Conservation (phyloP, 805 yeast genomes). For the Suhomyces sp. region DNA sequence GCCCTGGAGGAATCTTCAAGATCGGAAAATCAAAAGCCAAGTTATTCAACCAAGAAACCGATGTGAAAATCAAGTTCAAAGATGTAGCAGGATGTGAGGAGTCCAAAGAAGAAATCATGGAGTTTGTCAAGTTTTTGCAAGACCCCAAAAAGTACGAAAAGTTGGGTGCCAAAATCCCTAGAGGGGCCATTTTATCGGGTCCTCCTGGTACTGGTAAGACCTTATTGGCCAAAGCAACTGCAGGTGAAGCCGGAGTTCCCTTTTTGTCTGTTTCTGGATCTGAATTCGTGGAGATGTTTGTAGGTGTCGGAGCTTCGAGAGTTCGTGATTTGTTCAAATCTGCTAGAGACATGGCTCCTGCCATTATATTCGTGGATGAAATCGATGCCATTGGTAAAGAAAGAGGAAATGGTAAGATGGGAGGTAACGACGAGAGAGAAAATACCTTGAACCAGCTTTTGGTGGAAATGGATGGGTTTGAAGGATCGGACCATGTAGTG, state of each 20-base stretch:
- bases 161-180: slow-evolving; percentile 89
- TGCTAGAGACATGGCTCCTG: slow-evolving; percentile 87
- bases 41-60: slow-evolving; percentile 77
- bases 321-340: slow-evolving; percentile 89
- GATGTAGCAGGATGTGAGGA: slow-evolving; percentile 96
- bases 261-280: slow-evolving; percentile 90
- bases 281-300: slow-evolving; percentile 96
- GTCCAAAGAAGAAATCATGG: slow-evolving; percentile 94
- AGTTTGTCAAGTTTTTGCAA: slow-evolving; percentile 85
- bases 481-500: slow-evolving; percentile 83
- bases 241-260: slow-evolving; percentile 96
- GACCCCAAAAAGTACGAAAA: slow-evolving; percentile 81
- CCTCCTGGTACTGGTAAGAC: slow-evolving; percentile 99
- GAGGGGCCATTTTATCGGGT: slow-evolving; percentile 92
- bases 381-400: slow-evolving; percentile 95
- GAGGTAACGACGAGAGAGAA: slow-evolving; percentile 92
- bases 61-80: slow-evolving; percentile 74
- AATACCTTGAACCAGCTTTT: slow-evolving; percentile 86
- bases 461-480: slow-evolving; percentile 96
- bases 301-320: slow-evolving; percentile 93
- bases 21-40: slow-evolving; percentile 79
- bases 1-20: slow-evolving; percentile 65
- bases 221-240: slow-evolving; percentile 87
- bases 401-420: slow-evolving; percentile 65
- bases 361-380: slow-evolving; percentile 89